A percentile compares a stretch with the other conserved stretches of the same genome.
phyloP scores from a whole-genome alignment of 78 protist genomes.

The Emiliania huxleyi region DNA sequence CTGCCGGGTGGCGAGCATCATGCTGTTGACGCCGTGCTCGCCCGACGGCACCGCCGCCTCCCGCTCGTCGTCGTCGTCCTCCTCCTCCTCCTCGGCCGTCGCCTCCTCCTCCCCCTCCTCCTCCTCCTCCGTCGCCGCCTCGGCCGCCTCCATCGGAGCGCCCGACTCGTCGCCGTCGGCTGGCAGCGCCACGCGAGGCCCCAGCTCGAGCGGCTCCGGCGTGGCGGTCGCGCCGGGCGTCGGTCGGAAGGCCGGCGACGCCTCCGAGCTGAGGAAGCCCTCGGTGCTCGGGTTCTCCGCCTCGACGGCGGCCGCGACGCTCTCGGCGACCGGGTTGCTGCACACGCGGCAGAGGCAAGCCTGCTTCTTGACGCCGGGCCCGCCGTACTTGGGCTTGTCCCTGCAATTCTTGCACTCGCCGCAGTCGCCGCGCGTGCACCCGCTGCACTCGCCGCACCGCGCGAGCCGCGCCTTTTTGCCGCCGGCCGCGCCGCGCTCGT shows the following conservation, averaged over 20 bases:
- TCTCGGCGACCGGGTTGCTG: background rate
- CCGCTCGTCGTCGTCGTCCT: no score
- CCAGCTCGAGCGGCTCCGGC: background rate
- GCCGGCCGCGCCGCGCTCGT: background rate
- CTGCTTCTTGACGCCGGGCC: background rate
- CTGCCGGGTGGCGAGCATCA: background rate
- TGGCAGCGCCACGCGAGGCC: background rate
- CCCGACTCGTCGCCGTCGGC: background rate
- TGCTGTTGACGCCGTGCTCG: no score
- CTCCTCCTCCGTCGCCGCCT: no score
- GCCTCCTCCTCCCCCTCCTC: no score
- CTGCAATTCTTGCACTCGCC: constrained; percentile 18
- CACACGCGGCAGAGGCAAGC: background rate
- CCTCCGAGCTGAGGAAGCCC: background rate
- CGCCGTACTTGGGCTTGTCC: constrained; percentile 17
- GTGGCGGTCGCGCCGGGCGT: background rate
- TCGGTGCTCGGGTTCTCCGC: background rate
- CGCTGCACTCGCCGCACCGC: background rate
- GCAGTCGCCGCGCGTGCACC: background rate
- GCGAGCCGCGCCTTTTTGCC: background rate
- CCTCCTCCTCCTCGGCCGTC: no score
- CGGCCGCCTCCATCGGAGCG: background rate
- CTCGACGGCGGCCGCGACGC: background rate
- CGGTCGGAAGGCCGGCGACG: background rate
- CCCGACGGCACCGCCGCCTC: no score